Conservation (phyloP, 2,329 filamentous ascomycete species). For the Incumbomyces delicatus region DNA sequence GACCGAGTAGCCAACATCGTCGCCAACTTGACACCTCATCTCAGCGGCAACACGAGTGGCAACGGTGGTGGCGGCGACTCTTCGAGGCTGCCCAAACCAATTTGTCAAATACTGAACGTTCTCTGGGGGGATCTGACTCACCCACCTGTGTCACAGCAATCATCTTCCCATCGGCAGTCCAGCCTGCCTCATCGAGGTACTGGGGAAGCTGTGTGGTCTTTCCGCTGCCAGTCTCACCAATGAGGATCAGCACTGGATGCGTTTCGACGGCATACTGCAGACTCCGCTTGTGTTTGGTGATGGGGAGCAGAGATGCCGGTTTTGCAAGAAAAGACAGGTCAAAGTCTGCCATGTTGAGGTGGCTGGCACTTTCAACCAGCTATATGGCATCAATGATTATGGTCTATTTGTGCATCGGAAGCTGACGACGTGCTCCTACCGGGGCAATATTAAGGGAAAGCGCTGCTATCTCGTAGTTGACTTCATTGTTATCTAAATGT, state of each 20-base stretch:
- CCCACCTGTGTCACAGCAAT: slow-evolving; percentile 84
- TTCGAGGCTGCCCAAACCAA: slow-evolving; percentile 60
- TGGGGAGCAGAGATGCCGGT: slow-evolving; percentile 72
- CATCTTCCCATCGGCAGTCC: slow-evolving; percentile 72
- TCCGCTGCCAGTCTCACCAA: slow-evolving; percentile 88
- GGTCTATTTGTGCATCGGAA: no score
- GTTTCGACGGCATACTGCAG: slow-evolving; percentile 82
- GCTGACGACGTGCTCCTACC: no score
- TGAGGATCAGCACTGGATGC: slow-evolving; percentile 72
- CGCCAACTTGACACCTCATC: slow-evolving; percentile 72
- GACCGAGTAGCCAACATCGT: slow-evolving; percentile 89
- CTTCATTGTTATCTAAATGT: no score
- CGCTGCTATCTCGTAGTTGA: no score
- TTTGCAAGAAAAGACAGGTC: slow-evolving; percentile 60
- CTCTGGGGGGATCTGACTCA: slow-evolving; percentile 21
- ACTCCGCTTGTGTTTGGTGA: slow-evolving; percentile 68
- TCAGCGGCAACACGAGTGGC: slow-evolving; percentile 84
- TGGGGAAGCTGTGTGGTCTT: slow-evolving; percentile 96
- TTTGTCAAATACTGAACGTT: slow-evolving; percentile 11
- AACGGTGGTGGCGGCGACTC: slow-evolving; percentile 84
- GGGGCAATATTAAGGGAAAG: no score
- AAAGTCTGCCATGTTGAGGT: slow-evolving; percentile 35
- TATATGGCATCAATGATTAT: neutral
- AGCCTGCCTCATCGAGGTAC: slow-evolving; percentile 77
- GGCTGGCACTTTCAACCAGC: neutral